Percentiles rank a stretch among this genome's conserved stretches.
phyloP scores from a whole-genome alignment of 129 eudicot genomes.

The Flaveria bidentis region DNA sequence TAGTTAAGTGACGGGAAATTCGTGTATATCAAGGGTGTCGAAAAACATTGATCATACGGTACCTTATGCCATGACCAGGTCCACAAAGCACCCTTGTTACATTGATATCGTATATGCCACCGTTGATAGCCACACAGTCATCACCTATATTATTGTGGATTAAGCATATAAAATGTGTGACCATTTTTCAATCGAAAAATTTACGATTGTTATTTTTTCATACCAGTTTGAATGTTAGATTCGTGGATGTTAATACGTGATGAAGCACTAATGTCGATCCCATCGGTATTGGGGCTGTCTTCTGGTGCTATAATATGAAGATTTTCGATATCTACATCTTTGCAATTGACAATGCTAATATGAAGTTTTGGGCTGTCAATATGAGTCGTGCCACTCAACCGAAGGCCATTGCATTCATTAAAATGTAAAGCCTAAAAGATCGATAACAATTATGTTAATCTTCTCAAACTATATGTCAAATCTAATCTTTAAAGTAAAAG shows the following conservation, averaged over 20 bases:
- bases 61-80: slow-evolving; percentile 60
- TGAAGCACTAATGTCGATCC: slow-evolving; percentile 39
- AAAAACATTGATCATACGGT: neutral
- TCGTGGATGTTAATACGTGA: slow-evolving; percentile 24
- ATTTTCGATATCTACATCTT: slow-evolving; percentile 13
- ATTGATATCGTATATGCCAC: slow-evolving; percentile 29
- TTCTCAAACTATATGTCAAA: neutral
- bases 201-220: neutral
- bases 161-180: neutral
- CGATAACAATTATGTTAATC: neutral
- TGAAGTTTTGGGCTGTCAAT: slow-evolving; percentile 37
- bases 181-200: too few species aligned
- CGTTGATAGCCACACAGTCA: slow-evolving; percentile 49
- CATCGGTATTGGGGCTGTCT: slow-evolving; percentile 52
- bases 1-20: too few species aligned
- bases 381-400: slow-evolving; percentile 36
- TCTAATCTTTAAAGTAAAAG: neutral
- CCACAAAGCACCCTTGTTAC: slow-evolving; percentile 38
- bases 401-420: slow-evolving; percentile 35
- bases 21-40: too few species aligned
- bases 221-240: slow-evolving; percentile 40
- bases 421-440: slow-evolving; percentile 44
- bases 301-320: slow-evolving; percentile 35
- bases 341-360: slow-evolving; percentile 28
- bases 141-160: slow-evolving; percentile 31